Conservation (phyloP, 1,284 basidiomycete genomes). For the Cryptococcus sp. region DNA sequence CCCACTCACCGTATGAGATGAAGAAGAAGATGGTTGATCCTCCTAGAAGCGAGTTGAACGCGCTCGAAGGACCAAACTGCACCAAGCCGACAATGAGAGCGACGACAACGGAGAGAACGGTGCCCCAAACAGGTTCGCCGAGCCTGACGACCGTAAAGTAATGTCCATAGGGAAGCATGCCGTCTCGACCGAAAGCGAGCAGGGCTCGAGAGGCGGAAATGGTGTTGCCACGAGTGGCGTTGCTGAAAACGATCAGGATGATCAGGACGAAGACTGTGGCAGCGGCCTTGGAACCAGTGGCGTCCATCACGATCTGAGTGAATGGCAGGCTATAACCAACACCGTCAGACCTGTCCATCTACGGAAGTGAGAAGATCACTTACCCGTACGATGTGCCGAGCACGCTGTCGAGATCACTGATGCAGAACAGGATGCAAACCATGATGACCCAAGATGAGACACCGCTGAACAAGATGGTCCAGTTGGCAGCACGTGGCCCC, state of each 20-base stretch:
- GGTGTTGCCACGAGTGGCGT: conserved; percentile 20
- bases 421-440: conserved; percentile 66
- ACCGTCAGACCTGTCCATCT: background rate
- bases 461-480: conserved; percentile 48
- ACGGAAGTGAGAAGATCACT: conserved; percentile 41
- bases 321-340: conserved; percentile 61
- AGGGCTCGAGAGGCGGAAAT: conserved; percentile 23
- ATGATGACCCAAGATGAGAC: conserved; percentile 62
- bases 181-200: conserved; percentile 26
- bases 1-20: conserved; percentile 29
- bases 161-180: conserved; percentile 23
- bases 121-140: conserved; percentile 31
- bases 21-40: conserved; percentile 31
- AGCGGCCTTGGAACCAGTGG: conserved; percentile 28
- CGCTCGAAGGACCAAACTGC: conserved; percentile 32
- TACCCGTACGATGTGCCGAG: conserved; percentile 62
- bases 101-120: conserved; percentile 21
- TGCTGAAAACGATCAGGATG: conserved; percentile 27
- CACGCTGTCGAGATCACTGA: conserved; percentile 61
- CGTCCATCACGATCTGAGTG: conserved; percentile 51
- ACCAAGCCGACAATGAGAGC: conserved; percentile 23
- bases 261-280: conserved; percentile 31
- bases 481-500: conserved; percentile 21
- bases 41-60: conserved; percentile 33
- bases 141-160: conserved; percentile 17